These are phyloP conservation scores for Rhodotorula mucilaginosa DNA, from an alignment of 1,284 basidiomycete species.

Conservation along the genomic window DNA sequence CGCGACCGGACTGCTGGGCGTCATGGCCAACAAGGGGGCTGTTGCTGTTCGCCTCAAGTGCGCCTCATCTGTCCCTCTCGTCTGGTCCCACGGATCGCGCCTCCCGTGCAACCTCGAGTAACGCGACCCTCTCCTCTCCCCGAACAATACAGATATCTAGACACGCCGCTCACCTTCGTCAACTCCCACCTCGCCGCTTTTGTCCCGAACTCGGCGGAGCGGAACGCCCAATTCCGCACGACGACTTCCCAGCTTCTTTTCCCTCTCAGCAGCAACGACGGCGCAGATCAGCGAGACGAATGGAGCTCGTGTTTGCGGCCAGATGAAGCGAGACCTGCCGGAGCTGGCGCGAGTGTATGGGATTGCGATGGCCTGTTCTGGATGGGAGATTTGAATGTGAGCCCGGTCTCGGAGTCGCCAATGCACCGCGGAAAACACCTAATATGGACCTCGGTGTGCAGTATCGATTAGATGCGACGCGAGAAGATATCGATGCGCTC, in stretches of 20 bases:
- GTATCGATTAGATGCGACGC: constrained; percentile 87
- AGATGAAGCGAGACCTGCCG: not conserved
- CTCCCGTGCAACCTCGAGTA: not conserved
- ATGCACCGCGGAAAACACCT: too few species aligned
- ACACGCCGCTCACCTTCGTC: constrained; percentile 87
- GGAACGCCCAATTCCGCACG: constrained; percentile 81
- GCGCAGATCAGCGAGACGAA: not conserved
- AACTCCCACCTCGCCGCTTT: constrained; percentile 97
- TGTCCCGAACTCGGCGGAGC: constrained; percentile 73
- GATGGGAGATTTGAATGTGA: constrained; percentile 52
- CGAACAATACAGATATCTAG: constrained; percentile 66
- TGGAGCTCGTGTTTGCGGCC: constrained; percentile 28
- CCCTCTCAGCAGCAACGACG: constrained; percentile 45
- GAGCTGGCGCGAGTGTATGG: constrained; percentile 14
- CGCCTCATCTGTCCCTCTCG: not conserved
- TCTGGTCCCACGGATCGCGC: not conserved
- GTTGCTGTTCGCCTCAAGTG: constrained; percentile 33
- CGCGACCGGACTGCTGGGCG: constrained; percentile 86
- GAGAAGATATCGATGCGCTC: constrained; percentile 72
- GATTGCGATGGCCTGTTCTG: constrained; percentile 63
- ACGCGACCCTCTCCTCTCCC: constrained; percentile 50
- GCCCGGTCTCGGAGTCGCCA: not conserved
- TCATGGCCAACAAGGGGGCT: constrained; percentile 83
- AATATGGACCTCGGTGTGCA: constrained; percentile 45
- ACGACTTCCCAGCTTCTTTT: constrained; percentile 76